phyloP scores from a whole-genome alignment of 2,329 filamentous ascomycete species.

The Aspergillus tamarii region DNA sequence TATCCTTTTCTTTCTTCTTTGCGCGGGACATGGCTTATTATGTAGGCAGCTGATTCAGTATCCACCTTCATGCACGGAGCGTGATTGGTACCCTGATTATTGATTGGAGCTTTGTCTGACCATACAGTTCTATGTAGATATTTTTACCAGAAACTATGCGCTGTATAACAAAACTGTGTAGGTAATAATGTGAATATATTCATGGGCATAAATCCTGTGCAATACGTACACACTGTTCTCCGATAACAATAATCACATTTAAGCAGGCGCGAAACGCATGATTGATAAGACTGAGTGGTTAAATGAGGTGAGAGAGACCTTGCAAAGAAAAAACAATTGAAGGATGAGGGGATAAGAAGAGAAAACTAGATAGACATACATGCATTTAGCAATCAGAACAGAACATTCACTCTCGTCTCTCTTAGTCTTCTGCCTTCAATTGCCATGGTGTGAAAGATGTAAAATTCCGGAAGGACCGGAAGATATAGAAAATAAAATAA shows the following conservation, averaged over 20 bases:
- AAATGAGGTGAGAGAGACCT: not conserved
- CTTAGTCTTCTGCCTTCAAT: not conserved
- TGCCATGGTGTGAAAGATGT: not conserved
- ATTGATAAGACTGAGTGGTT: slow-evolving; percentile 10
- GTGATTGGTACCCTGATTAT: not conserved
- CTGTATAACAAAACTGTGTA: not conserved
- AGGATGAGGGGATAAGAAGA: slow-evolving; percentile 1
- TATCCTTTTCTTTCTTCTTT: not conserved
- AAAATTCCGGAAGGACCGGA: slow-evolving; percentile 6
- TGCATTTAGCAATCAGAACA: slow-evolving; percentile 4
- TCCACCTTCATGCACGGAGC: not conserved
- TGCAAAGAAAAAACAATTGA: slow-evolving; percentile 9
- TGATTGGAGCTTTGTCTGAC: not conserved
- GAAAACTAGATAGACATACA: slow-evolving; percentile 5
- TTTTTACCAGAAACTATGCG: not conserved
- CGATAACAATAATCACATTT: not conserved
- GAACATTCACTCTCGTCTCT: not conserved
- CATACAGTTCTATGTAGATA: not conserved
- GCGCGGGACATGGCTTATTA: not conserved
- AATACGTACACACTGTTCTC: not conserved
- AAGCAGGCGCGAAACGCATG: slow-evolving; percentile 2
- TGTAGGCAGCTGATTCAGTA: not conserved
- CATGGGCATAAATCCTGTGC: no score
- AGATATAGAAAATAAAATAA: slow-evolving; percentile 12
- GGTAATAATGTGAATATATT: not conserved